Percentiles rank a stretch among this genome's conserved stretches.
These are phyloP conservation scores for Moricandia moricandioides DNA, from an alignment of 345 rosid genomes.

Conservation along the genomic window DNA sequence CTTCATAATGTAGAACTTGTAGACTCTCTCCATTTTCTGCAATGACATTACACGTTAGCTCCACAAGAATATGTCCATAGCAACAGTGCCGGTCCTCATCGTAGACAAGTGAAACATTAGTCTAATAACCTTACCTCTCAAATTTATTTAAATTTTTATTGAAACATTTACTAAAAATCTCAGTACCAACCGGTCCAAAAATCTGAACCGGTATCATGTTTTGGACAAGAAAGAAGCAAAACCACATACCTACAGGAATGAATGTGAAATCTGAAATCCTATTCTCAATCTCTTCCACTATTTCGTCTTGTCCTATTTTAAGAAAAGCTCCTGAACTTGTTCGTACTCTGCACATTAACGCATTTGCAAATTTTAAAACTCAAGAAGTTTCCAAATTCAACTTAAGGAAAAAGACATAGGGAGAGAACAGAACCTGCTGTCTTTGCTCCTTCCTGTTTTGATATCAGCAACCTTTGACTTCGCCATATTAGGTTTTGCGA, in stretches of 20 bases:
- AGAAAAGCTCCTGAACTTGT: constrained; percentile 87
- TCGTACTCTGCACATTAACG: constrained; percentile 50
- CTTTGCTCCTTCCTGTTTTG: constrained; percentile 69
- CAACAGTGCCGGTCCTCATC: not conserved
- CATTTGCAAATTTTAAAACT: not conserved
- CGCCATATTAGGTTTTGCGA: constrained; percentile 72
- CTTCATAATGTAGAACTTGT: constrained; percentile 88
- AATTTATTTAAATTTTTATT: not conserved
- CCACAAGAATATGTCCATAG: not conserved
- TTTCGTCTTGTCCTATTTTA: constrained; percentile 65
- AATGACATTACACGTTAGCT: constrained; percentile 12
- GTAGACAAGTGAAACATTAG: not conserved
- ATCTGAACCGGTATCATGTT: not conserved
- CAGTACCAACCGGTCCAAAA: too few species aligned
- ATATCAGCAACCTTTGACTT: constrained; percentile 81
- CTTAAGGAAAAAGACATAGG: too few species aligned
- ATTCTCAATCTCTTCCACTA: constrained; percentile 62
- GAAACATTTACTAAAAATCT: too few species aligned
- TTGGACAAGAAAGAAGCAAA: not conserved
- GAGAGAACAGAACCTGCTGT: constrained; percentile 54
- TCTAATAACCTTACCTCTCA: not conserved
- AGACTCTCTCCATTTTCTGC: constrained; percentile 92
- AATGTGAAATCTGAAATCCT: constrained; percentile 85
- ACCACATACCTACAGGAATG: constrained; percentile 37
- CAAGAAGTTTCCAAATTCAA: not conserved